Evolutionary conservation across 176 grass and related monocot species (phyloP), one percentile per base, ranked within the genome.

Genomic region (Phyllostachys edulis): DNA sequence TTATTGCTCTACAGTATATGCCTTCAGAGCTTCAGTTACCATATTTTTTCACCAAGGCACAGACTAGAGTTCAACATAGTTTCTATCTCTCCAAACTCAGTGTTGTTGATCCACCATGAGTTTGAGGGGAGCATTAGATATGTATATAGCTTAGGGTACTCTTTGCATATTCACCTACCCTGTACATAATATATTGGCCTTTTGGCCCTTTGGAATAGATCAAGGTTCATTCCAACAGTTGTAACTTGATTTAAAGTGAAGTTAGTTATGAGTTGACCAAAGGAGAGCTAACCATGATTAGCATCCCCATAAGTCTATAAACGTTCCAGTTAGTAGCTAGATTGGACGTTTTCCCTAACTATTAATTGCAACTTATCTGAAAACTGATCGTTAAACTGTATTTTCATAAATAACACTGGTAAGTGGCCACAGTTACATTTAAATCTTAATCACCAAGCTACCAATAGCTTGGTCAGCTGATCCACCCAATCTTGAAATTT

Each of bases 341-440:
- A 15, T 41, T 82, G 27, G 71, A 50, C 29, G 26, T 50, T 73
- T 83, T 56, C 4, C 45, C 21, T 65, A 52, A 75, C 34, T 18
- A 27, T 1, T 44, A 71, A 23, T 32, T 60, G 5, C 67, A 72
- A 71, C 18, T 65, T 40, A 32, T 32, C 46, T 67, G 13, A 55
- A 75, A 84, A 56, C 36, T 65, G 47, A 23, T 51, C 39, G 29
- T 23, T 63, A 63, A 83, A 47, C 39, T 18, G 1, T 72, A 24
- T 72, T 82, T 71, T 59, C 37, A 71, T 82, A 16, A 72, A 18
- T 50, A 29, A 72, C 38, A 71, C 23, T 82, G 39, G 11, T 60
- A 71, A 71, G 51, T 82, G 24, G 39, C 23, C 11, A 60, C 16
- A 46, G 17, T 61, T 82, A 72, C 67, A 46, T 23, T 42, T 57